phyloP scores from a whole-genome alignment of 2,329 filamentous ascomycete species.

The Phoma sp. region DNA sequence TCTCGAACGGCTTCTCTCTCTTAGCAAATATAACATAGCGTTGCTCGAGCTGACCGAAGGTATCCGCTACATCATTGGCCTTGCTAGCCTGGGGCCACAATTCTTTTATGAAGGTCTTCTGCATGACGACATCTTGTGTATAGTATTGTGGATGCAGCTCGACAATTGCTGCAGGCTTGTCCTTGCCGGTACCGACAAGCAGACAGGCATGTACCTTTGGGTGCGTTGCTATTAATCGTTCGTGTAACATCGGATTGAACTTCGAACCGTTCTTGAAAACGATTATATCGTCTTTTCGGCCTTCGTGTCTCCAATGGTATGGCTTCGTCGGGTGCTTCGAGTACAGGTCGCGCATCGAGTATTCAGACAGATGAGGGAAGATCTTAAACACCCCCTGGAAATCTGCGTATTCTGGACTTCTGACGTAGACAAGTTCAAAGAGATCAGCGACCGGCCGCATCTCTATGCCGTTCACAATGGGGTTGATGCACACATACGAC shows the following conservation, averaged over 20 bases:
- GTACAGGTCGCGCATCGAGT: slow-evolving; percentile 33
- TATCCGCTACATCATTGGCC: slow-evolving; percentile 53
- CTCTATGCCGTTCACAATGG: slow-evolving; percentile 29
- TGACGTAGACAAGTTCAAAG: slow-evolving; percentile 32
- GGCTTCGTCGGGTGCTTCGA: slow-evolving; percentile 34
- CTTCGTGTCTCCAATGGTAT: slow-evolving; percentile 37
- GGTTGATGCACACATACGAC: slow-evolving; percentile 34
- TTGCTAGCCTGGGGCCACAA: slow-evolving; percentile 53
- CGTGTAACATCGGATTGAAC: slow-evolving; percentile 32
- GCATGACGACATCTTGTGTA: slow-evolving; percentile 22
- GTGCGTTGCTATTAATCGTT: slow-evolving; percentile 38
- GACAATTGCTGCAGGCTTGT: slow-evolving; percentile 42
- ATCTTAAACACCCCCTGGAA: slow-evolving; percentile 33
- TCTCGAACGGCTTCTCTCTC: slow-evolving; percentile 54
- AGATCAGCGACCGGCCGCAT: slow-evolving; percentile 30
- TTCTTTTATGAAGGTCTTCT: slow-evolving; percentile 50
- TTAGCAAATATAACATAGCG: slow-evolving; percentile 55
- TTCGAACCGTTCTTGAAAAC: slow-evolving; percentile 29
- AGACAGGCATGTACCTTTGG: slow-evolving; percentile 40
- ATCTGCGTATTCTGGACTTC: slow-evolving; percentile 13
- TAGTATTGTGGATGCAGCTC: slow-evolving; percentile 33
- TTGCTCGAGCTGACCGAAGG: slow-evolving; percentile 54
- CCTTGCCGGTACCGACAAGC: slow-evolving; percentile 41
- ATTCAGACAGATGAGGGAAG: slow-evolving; percentile 26
- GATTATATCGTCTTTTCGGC: slow-evolving; percentile 33